Base-by-base conservation (phyloP, 2,329 filamentous ascomycete species). In the Aspergillus sojae region DNA sequence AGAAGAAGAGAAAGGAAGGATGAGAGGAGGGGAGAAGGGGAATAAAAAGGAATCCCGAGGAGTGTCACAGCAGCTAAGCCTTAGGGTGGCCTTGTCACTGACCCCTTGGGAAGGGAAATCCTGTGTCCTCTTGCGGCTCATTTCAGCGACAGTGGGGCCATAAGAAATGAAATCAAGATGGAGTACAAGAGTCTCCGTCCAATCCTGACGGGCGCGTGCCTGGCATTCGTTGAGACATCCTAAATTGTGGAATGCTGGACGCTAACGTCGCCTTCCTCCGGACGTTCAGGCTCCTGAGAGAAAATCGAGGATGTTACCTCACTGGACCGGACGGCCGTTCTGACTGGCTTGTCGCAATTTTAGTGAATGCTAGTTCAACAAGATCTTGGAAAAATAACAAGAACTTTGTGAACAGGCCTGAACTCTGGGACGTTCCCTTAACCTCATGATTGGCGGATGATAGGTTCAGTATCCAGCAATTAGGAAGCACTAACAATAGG, bases 1-100 rank as follows among this genome's bases (percentile, higher is more conserved):
- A 60, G 56, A 48, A 62, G 54, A 65, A 58, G 58, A 65, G 63
- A 34, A 45, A 65, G 39, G 36, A 63, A 54, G 63, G 59, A 61
- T 48, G 60, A 62, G 65, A 52, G 46, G 34, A 57, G 54, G 34
- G 48, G n/a, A 26, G 41, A 28, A 14, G 43, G 12, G 45, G 3
- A 45, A 39, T 23, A 36, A 43, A 54, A 52, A 58, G 56, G 39
- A 45, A 43, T 45, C 19, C 32, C 30, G 32, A 21, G 41, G 28
- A 23, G 48, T 39, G 57, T 46, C 19, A 48, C 61, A 50, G 52
- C 61, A 57, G 50, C 61, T 60, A 50, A 55, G 53, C 61, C 57
- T 62, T 62, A 39, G 32, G 46, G 30, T 52, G 36, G 36, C 16
- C 36, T 41, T 41, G 36, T 41, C 36, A 41, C 36, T 19, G 6